phyloP scores from a whole-genome alignment of 1,139 yeast species.

The Entelexis paramagnoliae region DNA sequence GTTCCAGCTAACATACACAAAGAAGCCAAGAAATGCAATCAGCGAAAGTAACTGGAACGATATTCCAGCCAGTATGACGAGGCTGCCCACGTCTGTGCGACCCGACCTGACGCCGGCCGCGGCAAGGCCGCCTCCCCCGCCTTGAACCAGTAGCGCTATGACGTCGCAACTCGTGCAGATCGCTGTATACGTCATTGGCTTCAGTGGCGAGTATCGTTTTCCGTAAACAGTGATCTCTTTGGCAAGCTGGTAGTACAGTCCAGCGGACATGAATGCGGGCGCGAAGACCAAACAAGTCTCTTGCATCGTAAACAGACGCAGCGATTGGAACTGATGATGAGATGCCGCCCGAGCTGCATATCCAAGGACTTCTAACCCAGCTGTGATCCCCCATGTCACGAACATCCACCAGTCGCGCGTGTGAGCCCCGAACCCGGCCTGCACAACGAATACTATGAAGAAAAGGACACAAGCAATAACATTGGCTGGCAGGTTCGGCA shows the following conservation, averaged over 20 bases:
- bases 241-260: no score
- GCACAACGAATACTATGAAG: slow-evolving; percentile 35
- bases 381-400: slow-evolving; percentile 48
- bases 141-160: slow-evolving; percentile 25
- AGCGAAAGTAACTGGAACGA: slow-evolving; percentile 66
- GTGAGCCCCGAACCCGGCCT: slow-evolving; percentile 35
- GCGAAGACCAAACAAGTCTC: slow-evolving; percentile 62
- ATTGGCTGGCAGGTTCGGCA: slow-evolving; percentile 36
- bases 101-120: not conserved
- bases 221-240: slow-evolving; percentile 64
- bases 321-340: not conserved
- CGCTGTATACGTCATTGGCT: slow-evolving; percentile 65
- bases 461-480: slow-evolving; percentile 41
- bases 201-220: slow-evolving; percentile 45
- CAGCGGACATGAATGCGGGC: slow-evolving; percentile 84
- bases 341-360: slow-evolving; percentile 49
- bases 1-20: slow-evolving; percentile 38
- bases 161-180: slow-evolving; percentile 57
- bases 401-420: slow-evolving; percentile 66
- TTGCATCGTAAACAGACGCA: slow-evolving; percentile 47
- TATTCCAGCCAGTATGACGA: slow-evolving; percentile 31
- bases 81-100: not conserved
- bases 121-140: not conserved
- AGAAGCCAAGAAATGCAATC: slow-evolving; percentile 49
- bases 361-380: slow-evolving; percentile 56